Percentiles rank a stretch among this genome's conserved stretches.
phyloP scores from a whole-genome alignment of 768 basidiomycete species.

The Galerina marginata region DNA sequence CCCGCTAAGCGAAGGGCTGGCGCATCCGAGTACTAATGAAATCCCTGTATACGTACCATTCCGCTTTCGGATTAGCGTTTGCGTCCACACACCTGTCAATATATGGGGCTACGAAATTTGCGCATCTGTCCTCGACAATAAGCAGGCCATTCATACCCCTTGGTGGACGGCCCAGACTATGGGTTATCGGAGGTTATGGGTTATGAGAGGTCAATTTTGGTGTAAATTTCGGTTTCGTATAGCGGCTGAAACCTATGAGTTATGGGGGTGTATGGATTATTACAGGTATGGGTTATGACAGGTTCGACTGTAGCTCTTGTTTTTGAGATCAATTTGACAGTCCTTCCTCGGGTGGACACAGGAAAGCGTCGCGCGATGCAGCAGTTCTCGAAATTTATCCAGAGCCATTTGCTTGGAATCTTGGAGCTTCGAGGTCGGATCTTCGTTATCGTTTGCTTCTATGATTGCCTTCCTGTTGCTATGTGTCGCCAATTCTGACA shows the following conservation, averaged over 20 bases:
- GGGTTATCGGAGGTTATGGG: no score
- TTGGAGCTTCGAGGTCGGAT: neutral
- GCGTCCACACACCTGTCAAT: conserved; percentile 20
- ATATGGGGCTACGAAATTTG: conserved; percentile 15
- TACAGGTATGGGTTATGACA: no score
- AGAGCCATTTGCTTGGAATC: no score
- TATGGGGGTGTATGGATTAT: no score
- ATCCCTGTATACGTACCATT: conserved; percentile 15
- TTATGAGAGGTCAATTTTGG: no score
- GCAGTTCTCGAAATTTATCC: no score
- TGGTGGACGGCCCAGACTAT: no score
- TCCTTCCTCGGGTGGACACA: no score
- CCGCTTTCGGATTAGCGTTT: conserved; percentile 18
- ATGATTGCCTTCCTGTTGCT: neutral
- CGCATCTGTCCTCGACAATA: conserved; percentile 4
- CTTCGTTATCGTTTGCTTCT: neutral
- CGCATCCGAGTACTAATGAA: conserved; percentile 9
- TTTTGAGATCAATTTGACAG: no score
- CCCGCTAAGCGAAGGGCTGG: neutral
- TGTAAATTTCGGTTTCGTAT: no score
- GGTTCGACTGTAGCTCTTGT: neutral
- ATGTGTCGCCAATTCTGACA: neutral
- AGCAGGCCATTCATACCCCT: neutral
- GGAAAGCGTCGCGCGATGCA: no score
- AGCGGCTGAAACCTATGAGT: no score